A percentile compares a stretch with the other conserved stretches of the same genome.
Conservation (phyloP, 163 green algal genomes). For the Scenedesmus sp. region DNA sequence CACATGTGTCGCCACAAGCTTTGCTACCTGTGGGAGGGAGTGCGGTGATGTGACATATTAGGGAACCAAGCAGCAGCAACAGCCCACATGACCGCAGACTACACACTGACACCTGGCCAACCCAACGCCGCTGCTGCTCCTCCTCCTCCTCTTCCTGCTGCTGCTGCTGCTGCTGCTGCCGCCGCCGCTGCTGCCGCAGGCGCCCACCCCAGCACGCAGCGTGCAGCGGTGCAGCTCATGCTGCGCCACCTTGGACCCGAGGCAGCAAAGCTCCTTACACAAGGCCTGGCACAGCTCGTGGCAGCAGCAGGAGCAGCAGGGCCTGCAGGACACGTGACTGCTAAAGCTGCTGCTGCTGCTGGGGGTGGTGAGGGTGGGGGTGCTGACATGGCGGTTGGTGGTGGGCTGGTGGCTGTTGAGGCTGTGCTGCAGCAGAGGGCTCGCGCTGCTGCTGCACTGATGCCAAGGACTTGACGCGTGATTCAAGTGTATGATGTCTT, state of each 20-base stretch:
- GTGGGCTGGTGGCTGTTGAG: not conserved
- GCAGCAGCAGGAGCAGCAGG: not conserved
- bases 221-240: constrained; percentile 28
- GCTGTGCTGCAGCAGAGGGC: not conserved
- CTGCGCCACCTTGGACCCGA: constrained; percentile 22
- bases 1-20: not conserved
- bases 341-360: not conserved
- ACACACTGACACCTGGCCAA: not conserved
- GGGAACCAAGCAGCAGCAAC: not conserved
- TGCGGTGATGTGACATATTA: too few species aligned
- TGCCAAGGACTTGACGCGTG: not conserved
- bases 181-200: not conserved
- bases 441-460: not conserved
- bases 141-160: not conserved
- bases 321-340: not conserved
- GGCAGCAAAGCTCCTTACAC: constrained; percentile 5
- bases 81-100: not conserved
- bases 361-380: not conserved
- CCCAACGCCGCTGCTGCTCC: not conserved
- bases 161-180: not conserved
- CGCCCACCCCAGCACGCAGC: constrained; percentile 40
- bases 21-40: not conserved
- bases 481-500: too few species aligned
- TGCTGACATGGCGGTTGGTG: not conserved
- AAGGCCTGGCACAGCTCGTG: constrained; percentile 20